These are phyloP conservation scores for Mycosphaerelloides madeirae DNA, from an alignment of 2,329 filamentous ascomycete genomes.

Conservation along the genomic window DNA sequence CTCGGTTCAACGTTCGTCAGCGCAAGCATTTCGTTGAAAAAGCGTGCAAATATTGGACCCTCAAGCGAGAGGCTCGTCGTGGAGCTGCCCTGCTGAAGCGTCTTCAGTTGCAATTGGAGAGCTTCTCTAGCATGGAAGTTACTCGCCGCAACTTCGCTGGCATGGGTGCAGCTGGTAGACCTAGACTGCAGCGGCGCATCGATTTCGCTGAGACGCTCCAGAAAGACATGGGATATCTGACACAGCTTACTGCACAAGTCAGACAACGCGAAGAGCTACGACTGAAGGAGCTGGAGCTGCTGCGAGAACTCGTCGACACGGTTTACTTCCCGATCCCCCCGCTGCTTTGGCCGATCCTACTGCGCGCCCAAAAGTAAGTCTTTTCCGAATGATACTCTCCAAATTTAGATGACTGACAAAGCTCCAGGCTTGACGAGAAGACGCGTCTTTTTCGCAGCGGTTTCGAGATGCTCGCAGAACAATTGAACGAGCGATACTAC, in stretches of 20 bases:
- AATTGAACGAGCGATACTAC: constrained; percentile 54
- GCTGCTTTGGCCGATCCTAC: constrained; percentile 70
- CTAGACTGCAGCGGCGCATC: constrained; percentile 73
- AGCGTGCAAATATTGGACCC: constrained; percentile 93
- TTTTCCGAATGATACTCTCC: neutral
- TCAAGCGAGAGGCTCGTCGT: constrained; percentile 88
- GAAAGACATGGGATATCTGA: constrained; percentile 72
- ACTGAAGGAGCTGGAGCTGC: constrained; percentile 67
- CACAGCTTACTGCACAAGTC: constrained; percentile 63
- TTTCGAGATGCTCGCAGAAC: constrained; percentile 49
- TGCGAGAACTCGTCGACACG: constrained; percentile 75
- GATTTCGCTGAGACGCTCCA: constrained; percentile 77
- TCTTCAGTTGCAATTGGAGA: constrained; percentile 89
- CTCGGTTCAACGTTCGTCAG: constrained; percentile 77
- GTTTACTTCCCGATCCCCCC: constrained; percentile 87
- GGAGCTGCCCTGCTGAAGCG: constrained; percentile 90
- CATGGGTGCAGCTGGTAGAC: constrained; percentile 80
- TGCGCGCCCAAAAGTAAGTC: constrained; percentile 75
- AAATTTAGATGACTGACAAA: constrained; percentile 35
- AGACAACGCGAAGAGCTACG: constrained; percentile 74
- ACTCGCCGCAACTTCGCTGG: constrained; percentile 92
- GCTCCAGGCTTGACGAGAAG: constrained; percentile 56
- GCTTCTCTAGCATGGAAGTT: constrained; percentile 95
- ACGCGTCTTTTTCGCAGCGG: constrained; percentile 50
- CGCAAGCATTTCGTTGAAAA: constrained; percentile 90